Conservation (phyloP, 768 basidiomycete genomes). For the Boletus vermiculosoides region DNA sequence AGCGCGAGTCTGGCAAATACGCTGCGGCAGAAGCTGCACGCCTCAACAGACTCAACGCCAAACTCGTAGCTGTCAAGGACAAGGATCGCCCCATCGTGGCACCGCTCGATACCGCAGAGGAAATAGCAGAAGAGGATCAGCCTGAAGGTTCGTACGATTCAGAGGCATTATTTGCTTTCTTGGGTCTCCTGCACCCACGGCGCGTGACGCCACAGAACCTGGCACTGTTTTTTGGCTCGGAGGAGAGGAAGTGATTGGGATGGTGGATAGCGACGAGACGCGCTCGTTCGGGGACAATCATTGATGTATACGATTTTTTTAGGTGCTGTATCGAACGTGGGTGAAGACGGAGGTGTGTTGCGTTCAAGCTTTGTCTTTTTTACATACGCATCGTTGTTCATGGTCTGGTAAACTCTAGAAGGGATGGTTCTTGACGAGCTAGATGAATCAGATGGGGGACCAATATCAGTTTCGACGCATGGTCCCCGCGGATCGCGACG, state of each 20-base stretch:
- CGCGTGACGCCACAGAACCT: constrained; percentile 37
- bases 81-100: constrained; percentile 30
- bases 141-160: constrained; percentile 57
- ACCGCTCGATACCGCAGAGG: constrained; percentile 32
- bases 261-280: background rate
- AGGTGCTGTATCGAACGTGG: constrained; percentile 17
- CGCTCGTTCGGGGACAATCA: background rate
- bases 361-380: background rate
- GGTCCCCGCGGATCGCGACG: constrained; percentile 74
- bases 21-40: constrained; percentile 78
- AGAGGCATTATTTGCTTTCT: constrained; percentile 37
- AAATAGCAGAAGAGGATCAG: constrained; percentile 31
- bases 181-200: constrained; percentile 57
- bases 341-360: constrained; percentile 24
- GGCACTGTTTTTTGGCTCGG: constrained; percentile 30
- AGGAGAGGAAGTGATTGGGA: background rate
- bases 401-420: constrained; percentile 31
- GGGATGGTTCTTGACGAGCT: constrained; percentile 54
- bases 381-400: constrained; percentile 5
- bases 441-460: constrained; percentile 23
- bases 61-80: constrained; percentile 50
- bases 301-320: constrained; percentile 16
- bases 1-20: constrained; percentile 71
- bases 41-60: constrained; percentile 66
- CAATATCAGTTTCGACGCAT: constrained; percentile 68